A percentile compares a stretch with the other conserved stretches of the same genome.
Conservation (phyloP, 176 grass and related monocot genomes). For the Carex myosuroides region DNA sequence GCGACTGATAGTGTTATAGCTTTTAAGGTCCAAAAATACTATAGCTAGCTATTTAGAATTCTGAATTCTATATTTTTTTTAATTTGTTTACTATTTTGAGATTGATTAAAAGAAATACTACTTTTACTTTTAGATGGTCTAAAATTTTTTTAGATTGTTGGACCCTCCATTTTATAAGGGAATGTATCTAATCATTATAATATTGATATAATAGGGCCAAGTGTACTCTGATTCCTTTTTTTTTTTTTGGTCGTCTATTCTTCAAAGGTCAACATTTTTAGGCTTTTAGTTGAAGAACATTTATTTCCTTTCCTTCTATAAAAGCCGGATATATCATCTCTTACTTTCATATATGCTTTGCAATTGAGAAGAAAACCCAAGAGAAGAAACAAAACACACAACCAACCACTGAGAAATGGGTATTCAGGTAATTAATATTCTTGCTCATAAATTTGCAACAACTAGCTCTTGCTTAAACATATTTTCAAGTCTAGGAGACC, state of each 20-base stretch:
- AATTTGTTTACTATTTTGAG: too few species aligned
- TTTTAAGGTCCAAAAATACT: too few species aligned
- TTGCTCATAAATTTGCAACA: neutral
- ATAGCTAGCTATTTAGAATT: too few species aligned
- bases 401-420: neutral
- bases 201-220: neutral
- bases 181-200: neutral
- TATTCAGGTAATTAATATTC: constrained; percentile 13
- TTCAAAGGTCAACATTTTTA: neutral
- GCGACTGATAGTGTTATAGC: too few species aligned
- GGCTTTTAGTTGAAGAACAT: neutral
- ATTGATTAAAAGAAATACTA: too few species aligned
- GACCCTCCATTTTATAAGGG: too few species aligned
- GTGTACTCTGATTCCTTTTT: neutral
- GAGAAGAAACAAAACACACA: neutral
- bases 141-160: too few species aligned
- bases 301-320: neutral
- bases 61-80: too few species aligned
- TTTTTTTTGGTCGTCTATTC: neutral
- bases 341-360: neutral
- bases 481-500: neutral
- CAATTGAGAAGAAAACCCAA: neutral
- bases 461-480: neutral
- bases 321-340: neutral
- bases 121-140: too few species aligned